Evolutionary conservation across 2,329 filamentous ascomycete genomes (phyloP).

Genomic region (Periconia sp.): DNA sequence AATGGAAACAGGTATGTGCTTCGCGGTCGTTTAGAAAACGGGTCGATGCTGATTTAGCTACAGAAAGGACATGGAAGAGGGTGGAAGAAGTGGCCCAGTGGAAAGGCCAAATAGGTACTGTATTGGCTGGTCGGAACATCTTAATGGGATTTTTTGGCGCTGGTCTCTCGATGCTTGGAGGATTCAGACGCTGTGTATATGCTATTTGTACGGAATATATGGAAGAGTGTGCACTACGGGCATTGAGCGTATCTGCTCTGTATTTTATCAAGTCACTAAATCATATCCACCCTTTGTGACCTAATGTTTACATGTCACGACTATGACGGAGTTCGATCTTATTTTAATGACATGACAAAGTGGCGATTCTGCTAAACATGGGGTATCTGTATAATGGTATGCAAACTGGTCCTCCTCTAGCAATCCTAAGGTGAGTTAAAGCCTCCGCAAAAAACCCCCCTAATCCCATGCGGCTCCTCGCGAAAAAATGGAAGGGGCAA

Average conservation of each 20-base stretch:
- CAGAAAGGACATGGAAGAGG: slow-evolving; percentile 74
- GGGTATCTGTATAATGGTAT: slow-evolving; percentile 14
- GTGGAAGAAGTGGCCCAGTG: slow-evolving; percentile 75
- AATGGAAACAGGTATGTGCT: slow-evolving; percentile 84
- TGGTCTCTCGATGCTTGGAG: neutral
- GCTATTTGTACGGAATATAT: slow-evolving; percentile 17
- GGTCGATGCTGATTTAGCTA: slow-evolving; percentile 42
- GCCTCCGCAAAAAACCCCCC: neutral
- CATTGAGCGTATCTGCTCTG: slow-evolving; percentile 3
- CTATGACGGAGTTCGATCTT: too few relatives aligned
- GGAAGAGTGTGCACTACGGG: slow-evolving; percentile 10
- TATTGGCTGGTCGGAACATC: neutral
- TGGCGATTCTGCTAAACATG: slow-evolving; percentile 7
- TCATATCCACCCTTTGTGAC: too few relatives aligned
- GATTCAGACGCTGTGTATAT: slow-evolving; percentile 18
- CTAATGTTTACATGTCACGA: too few relatives aligned
- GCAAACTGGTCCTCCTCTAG: slow-evolving; percentile 3
- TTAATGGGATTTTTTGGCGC: neutral
- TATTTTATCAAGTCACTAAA: neutral
- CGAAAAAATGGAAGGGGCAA: too few relatives aligned
- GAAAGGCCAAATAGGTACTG: slow-evolving; percentile 26
- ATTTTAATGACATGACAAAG: too few relatives aligned
- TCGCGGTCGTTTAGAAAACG: slow-evolving; percentile 9
- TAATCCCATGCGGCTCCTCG: neutral
- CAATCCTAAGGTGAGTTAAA: neutral